Evolutionary conservation across 441 rosid species (phyloP), one percentile per base, ranked within the genome.

Genomic region (Erysimum cheiri): DNA sequence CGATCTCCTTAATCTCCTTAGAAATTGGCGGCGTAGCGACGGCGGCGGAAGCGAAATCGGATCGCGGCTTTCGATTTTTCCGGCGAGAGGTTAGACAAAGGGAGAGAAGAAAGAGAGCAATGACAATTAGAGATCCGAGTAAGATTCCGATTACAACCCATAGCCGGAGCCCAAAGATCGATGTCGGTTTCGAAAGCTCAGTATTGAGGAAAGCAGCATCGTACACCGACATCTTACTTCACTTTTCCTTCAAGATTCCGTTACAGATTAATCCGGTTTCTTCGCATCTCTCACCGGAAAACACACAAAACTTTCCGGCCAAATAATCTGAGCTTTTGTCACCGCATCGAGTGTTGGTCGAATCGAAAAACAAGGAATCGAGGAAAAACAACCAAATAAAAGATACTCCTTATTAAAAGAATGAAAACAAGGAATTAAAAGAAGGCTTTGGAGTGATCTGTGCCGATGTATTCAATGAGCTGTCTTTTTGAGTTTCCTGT

Each of bases 131-230:
- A 58, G 96, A 94, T 61, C 96, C 98, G 7, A 90, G 76, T 29
- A 91, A 72, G 81, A 94, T 87, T 37, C 96, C 98, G 64, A 94
- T 88, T 3, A 93, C 89, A n/a, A 93, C 96, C 98, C 98, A 93
- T 0, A 93, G 80, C 6, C 87, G 84, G 58, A 93, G 89, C 10
- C 98, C 98, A 77, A 93, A 93, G 71, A 93, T 88, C 29, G 96
- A 88, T 3, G 98, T 93, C 10, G 82, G 92, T 78, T 89, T 91
- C 5, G 97, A 91, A 1, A 93, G 95, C 82, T 91, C 87, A 6
- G 85, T 43, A 73, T 91, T 88, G 6, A 92, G 77, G 54, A 85
- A 88, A 26, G 95, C 87, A 4, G 95, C 90, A 78, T 92, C 88
- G 87, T 85, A 88, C 6, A 86, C 29, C 7, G 92, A 73, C 97